Base-by-base conservation (phyloP, 2,329 filamentous ascomycete genomes). In the Talaromyces albobiverticillius region DNA sequence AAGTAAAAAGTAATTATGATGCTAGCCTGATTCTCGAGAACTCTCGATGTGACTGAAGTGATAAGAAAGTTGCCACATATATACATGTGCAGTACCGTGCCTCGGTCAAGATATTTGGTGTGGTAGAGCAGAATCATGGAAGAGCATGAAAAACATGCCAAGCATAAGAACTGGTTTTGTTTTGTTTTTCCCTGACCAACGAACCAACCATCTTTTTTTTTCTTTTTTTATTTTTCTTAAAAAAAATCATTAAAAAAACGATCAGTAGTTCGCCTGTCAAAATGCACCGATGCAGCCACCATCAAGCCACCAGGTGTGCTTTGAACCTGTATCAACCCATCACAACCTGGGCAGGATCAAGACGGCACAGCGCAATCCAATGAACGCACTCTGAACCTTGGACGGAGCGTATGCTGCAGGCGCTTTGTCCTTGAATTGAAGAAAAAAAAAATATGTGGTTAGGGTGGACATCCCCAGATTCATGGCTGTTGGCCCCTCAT, bases 221-320 rank as follows among this genome's bases (percentile, higher is more conserved):
- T n/a, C 16, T 34, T n/a, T 14, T 34, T 34, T 34, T 34, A 2
- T 34, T n/a, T 32, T 32, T 6, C 29, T 13, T 32, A 11, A 16
- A 16, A 36, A 36, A 16, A 36, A 8, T 25, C 16, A 40, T 40
- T 18, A 34, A 41, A 13, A 31, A 46, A 10, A 16, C 14, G 48
- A 42, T 51, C 38, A 18, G 48, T 52, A 36, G 50, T 52, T 52
- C 50, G 32, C 50, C 50, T 52, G 50, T 52, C 50, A 52, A 25
- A 42, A 31, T 40, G 32, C 50, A 31, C 41, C 41, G 40, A 52
- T 52, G 40, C 41, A 52, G 50, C 50, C 50, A 40, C 42, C 38
- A 51, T 51, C 50, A 52, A 52, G 50, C 50, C 50, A 52, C 50
- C 41, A 29, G 16, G 23, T 52, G 50, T 51, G 38, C 32, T 42